Base-by-base conservation (phyloP, 2,329 filamentous ascomycete genomes). In the Paraconiothyrium sp. region DNA sequence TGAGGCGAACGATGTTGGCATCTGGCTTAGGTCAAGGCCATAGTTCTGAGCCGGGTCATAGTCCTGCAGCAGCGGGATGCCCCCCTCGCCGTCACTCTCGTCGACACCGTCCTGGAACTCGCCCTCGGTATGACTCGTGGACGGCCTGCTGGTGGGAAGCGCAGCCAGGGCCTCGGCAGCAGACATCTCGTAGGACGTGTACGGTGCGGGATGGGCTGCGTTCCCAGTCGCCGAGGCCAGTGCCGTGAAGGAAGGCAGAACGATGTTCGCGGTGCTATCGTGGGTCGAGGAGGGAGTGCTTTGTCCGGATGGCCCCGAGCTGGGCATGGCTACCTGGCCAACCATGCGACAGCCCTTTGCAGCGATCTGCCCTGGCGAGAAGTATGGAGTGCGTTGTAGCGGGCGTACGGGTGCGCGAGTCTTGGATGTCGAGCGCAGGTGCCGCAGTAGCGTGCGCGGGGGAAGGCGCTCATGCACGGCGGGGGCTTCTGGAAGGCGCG, bases 81-180 rank as follows among this genome's bases (percentile, higher is more conserved):
- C 75, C 55, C 72, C 74, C 48, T 66, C 57, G 37, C 67, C 68
- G 48, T 70, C 68, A 43, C 58, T 43, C 39, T 58, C 66, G 27
- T 44, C 30, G 46, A 51, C 51, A 30, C 65, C 64, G 48, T 62
- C 61, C 16, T 39, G 32, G 41, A 37, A 27, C 20, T 55, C 62
- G 60, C 72, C 57, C 54, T 68, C 67, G 11, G 50, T 69, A 63
- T 71, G 66, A 65, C 70, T 70, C 44, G 71, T 71, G 60, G 69
- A 61, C 50, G 73, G 70, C 32, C 73, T 67, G 65, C 63, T 73
- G 65, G 73, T 72, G 16, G 71, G 68, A 57, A 74, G 71, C 8
- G 72, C 67, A 54, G 75, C 69, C 52, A 75, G 73, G 2, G 72
- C 71, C 20, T 69, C 63, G 13, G 70, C 70, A 57, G 72, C 68